Conservation (phyloP, 441 rosid species). For the Manihot esculenta region DNA sequence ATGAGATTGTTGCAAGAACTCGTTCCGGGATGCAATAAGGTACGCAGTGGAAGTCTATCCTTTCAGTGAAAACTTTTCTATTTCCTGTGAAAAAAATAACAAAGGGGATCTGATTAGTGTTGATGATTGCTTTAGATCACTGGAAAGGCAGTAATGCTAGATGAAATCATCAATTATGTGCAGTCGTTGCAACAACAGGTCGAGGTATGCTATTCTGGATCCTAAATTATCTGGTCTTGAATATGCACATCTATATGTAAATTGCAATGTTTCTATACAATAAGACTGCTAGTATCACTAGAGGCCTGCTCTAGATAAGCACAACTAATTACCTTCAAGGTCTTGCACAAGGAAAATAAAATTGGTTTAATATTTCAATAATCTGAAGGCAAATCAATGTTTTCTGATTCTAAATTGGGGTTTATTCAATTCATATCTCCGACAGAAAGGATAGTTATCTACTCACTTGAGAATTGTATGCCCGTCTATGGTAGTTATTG, state of each 20-base stretch:
- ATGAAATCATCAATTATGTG: conserved; percentile 92
- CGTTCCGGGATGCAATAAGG: conserved; percentile 92
- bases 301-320: not conserved
- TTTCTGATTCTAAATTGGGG: not conserved
- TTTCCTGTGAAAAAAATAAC: not conserved
- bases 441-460: not conserved
- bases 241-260: not conserved
- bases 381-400: not conserved
- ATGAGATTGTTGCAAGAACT: conserved; percentile 92
- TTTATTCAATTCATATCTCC: not conserved
- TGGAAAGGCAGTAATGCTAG: conserved; percentile 96
- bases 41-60: conserved; percentile 18
- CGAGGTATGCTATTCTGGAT: conserved; percentile 51
- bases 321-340: not conserved
- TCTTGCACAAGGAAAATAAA: not conserved
- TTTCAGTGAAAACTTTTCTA: conserved; percentile 5
- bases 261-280: not conserved
- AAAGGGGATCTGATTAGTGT: conserved; percentile 17
- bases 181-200: conserved; percentile 92
- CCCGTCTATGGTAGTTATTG: not conserved
- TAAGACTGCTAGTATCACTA: not conserved
- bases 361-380: not conserved
- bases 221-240: not conserved
- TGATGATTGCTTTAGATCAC: conserved; percentile 59
- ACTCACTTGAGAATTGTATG: not conserved